A percentile compares a stretch with the other conserved stretches of the same genome.
phyloP scores from a whole-genome alignment of 768 basidiomycete species.

The Paxillus ammoniavirescens region DNA sequence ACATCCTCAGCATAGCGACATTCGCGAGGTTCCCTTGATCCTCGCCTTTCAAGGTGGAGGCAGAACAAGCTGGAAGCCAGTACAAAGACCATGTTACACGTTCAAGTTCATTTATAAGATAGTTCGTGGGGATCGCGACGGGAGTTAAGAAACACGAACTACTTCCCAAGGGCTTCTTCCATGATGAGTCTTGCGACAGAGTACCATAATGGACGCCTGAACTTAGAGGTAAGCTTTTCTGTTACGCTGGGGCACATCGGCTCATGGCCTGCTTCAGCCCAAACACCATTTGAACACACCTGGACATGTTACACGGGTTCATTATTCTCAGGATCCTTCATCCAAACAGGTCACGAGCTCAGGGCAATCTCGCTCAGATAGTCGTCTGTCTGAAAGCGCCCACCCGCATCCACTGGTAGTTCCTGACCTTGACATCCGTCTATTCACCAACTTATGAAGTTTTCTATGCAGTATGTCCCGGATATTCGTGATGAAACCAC shows the following conservation, averaged over 20 bases:
- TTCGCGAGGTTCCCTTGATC: too few relatives aligned
- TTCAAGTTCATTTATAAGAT: neutral
- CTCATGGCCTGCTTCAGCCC: neutral
- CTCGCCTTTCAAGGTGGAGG: neutral
- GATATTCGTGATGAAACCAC: neutral
- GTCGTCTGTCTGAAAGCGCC: too few relatives aligned
- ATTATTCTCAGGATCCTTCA: too few relatives aligned
- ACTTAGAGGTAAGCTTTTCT: neutral
- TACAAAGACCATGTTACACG: neutral
- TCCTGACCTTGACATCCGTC: neutral
- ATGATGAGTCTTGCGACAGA: neutral
- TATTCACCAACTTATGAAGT: neutral
- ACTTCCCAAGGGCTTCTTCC: neutral
- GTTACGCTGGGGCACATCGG: neutral
- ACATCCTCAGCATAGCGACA: too few relatives aligned
- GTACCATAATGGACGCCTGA: neutral
- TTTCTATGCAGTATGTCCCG: neutral
- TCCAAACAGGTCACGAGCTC: too few relatives aligned
- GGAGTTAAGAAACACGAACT: neutral
- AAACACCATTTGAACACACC: too few relatives aligned
- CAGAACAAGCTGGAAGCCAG: neutral
- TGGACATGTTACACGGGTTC: neutral
- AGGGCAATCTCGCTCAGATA: too few relatives aligned
- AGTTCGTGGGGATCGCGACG: neutral
- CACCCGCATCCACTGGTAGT: slow-evolving; percentile 2